Evolutionary conservation across 2,329 filamentous ascomycete species (phyloP).

Genomic region (Botryotinia convoluta): DNA sequence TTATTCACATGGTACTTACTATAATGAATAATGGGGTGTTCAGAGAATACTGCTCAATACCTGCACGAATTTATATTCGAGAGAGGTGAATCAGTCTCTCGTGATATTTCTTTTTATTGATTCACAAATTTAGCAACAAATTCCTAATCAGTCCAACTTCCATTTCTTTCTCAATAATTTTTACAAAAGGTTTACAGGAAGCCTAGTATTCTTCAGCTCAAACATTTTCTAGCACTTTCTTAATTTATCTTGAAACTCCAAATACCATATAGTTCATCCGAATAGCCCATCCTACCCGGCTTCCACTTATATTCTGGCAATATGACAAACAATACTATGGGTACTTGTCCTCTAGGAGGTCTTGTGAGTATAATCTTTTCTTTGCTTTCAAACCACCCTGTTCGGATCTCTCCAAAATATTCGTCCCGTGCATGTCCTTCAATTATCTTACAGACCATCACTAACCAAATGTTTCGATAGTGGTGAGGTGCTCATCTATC

Average conservation of each 20-base stretch:
- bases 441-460: neutral
- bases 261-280: neutral
- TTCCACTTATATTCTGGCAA: neutral
- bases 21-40: neutral
- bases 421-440: neutral
- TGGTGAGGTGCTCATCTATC: neutral
- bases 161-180: neutral
- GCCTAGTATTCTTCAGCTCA: too few relatives aligned
- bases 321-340: slow-evolving; percentile 7
- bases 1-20: neutral
- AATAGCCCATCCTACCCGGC: neutral
- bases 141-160: neutral
- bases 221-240: neutral
- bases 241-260: neutral
- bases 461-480: neutral
- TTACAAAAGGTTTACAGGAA: neutral
- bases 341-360: slow-evolving; percentile 9
- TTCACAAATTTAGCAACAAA: neutral
- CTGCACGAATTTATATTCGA: neutral
- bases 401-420: too few relatives aligned
- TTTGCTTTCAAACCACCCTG: neutral
- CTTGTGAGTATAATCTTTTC: neutral
- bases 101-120: neutral
- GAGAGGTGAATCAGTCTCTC: neutral
- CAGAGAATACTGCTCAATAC: neutral